phyloP scores from a whole-genome alignment of 495 filamentous ascomycete species.

The Alectoria sarmentosa region DNA sequence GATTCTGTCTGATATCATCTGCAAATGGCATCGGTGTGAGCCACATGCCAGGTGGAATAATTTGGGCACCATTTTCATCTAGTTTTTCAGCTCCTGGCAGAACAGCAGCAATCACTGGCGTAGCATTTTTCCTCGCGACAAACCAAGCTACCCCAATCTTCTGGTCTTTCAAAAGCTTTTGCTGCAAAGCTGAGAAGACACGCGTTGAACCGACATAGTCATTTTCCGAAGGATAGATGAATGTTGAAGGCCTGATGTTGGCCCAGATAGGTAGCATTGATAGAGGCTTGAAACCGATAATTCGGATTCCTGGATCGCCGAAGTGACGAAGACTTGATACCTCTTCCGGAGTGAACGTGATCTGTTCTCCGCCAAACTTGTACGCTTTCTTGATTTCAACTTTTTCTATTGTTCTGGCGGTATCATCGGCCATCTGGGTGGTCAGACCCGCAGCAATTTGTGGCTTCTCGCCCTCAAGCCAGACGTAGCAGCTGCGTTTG shows the following conservation, averaged over 20 bases:
- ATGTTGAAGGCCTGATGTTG: slow-evolving; percentile 73
- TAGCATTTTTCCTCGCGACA: slow-evolving; percentile 69
- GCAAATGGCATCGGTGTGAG: slow-evolving; percentile 81
- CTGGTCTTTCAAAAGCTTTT: slow-evolving; percentile 68
- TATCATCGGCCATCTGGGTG: slow-evolving; percentile 65
- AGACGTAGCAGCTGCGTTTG: slow-evolving; percentile 75
- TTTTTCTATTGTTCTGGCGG: slow-evolving; percentile 67
- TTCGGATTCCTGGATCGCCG: slow-evolving; percentile 72
- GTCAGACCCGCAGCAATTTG: slow-evolving; percentile 73
- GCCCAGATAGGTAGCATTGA: slow-evolving; percentile 76
- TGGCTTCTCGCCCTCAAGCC: slow-evolving; percentile 70
- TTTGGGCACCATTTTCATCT: slow-evolving; percentile 59
- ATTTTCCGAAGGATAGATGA: slow-evolving; percentile 92
- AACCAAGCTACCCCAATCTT: slow-evolving; percentile 88
- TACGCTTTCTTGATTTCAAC: slow-evolving; percentile 83
- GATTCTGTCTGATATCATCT: slow-evolving; percentile 78
- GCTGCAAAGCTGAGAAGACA: slow-evolving; percentile 84
- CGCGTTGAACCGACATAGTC: slow-evolving; percentile 84
- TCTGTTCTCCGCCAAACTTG: slow-evolving; percentile 87
- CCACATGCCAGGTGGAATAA: slow-evolving; percentile 81
- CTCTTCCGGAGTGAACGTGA: slow-evolving; percentile 80
- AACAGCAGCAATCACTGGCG: slow-evolving; percentile 72
- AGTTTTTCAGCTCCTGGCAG: slow-evolving; percentile 62
- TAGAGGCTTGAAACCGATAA: slow-evolving; percentile 89
- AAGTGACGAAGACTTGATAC: slow-evolving; percentile 67